Base-by-base conservation (phyloP, 108 stramenopile genomes). In the Hondaea fermentalgiana region DNA sequence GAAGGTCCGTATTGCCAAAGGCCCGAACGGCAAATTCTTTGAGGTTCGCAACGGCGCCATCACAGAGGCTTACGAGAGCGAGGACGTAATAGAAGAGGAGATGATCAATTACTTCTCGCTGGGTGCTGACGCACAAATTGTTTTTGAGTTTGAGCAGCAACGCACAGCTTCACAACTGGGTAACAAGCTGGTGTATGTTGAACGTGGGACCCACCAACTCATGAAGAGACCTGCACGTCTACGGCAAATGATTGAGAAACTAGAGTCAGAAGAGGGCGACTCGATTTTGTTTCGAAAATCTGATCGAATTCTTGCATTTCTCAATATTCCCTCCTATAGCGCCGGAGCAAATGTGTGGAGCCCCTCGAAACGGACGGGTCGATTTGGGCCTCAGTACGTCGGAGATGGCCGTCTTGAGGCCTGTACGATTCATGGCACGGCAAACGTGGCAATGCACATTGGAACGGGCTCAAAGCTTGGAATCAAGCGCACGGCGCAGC, bases 111-210 rank as follows among this genome's bases (percentile, higher is more conserved):
- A 83, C 51, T 53, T 83, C 3, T 53, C 49, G 16, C 6, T 47
- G 49, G 76, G 76, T 4, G 45, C 76, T 6, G 76, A 83, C 51
- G 76, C 76, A 0, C 76, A 53, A 45, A 83, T 83, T 35, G 76
- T 83, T 17, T 83, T 83, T 35, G 76, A 83, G 76, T 83, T 83
- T 1, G 76, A 83, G 76, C 76, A 83, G 76, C 45, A 53, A 8
- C 6, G 76, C 6, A 83, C 76, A 25, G 51, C 49, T 35, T 53
- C 49, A 6, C 76, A 83, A 23, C 76, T 83, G 12, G 76, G 76
- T 0, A 83, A 83, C 3, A 83, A 83, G 51, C 45, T 83, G 1
- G 76, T 83, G 10, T 83, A 83, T 35, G 76, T 83, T 6, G 14
- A 83, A 3, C 45, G 51, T 6, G 76, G 76, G 0, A 53, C 76